Conservation (phyloP, 2,329 filamentous ascomycete genomes). For the Aplosporella prunicola region DNA sequence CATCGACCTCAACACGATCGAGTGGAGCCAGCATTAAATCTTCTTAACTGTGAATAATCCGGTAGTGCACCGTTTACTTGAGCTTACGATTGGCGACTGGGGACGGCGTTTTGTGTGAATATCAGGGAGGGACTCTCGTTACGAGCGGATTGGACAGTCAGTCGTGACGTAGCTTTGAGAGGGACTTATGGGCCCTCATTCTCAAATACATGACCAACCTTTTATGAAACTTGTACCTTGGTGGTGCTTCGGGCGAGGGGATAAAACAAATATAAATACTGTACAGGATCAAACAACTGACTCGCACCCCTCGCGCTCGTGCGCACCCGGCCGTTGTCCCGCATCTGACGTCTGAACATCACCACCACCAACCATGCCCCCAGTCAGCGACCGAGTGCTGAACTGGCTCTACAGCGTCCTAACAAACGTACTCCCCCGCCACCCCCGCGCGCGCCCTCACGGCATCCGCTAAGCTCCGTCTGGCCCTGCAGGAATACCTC, state of each 20-base stretch:
- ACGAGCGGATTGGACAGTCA: too few relatives aligned
- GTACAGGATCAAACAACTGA: too few relatives aligned
- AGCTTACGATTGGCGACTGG: too few relatives aligned
- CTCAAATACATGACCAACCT: too few relatives aligned
- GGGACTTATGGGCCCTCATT: too few relatives aligned
- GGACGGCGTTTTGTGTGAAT: constrained; percentile 4
- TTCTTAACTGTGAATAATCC: constrained; percentile 4
- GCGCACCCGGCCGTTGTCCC: constrained; percentile 3
- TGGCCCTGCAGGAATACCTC: constrained; percentile 64
- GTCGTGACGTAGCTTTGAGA: too few relatives aligned
- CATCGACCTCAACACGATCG: constrained; percentile 87
- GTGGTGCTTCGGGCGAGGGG: too few relatives aligned
- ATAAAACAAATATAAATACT: too few relatives aligned
- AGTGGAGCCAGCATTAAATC: constrained; percentile 93
- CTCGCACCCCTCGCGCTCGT: too few relatives aligned
- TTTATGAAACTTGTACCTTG: too few relatives aligned
- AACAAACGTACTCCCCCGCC: constrained; percentile 34
- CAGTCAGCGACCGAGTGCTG: constrained; percentile 79
- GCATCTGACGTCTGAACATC: constrained; percentile 4
- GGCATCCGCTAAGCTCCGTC: constrained; percentile 25
- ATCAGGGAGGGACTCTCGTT: constrained; percentile 5
- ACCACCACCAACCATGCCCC: constrained; percentile 37
- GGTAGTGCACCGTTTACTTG: constrained; percentile 7
- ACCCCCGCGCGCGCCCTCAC: constrained; percentile 12
- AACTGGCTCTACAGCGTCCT: constrained; percentile 94